These are phyloP conservation scores for Malus asiatica DNA, from an alignment of 306 rosid species.

Conservation along the genomic window DNA sequence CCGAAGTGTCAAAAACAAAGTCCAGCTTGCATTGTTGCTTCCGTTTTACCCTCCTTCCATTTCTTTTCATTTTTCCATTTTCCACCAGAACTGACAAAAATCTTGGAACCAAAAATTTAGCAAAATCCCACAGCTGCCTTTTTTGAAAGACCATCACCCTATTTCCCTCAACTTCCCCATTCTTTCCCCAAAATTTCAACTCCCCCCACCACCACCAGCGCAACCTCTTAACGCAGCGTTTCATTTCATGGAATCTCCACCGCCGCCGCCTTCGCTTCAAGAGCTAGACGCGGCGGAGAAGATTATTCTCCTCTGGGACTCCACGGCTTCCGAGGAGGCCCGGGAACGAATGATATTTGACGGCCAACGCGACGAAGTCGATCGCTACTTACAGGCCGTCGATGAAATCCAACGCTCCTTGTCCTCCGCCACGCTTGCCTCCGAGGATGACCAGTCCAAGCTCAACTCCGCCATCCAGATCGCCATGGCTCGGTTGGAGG, in stretches of 20 bases:
- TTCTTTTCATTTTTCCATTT: not conserved
- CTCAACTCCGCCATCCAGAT: constrained; percentile 74
- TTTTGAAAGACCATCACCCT: not conserved
- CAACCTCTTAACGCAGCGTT: not conserved
- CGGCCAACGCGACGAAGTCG: constrained; percentile 61
- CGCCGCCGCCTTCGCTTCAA: constrained; percentile 21
- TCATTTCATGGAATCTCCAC: constrained; percentile 8
- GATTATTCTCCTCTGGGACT: constrained; percentile 87
- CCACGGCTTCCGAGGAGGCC: constrained; percentile 79
- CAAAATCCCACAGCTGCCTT: not conserved
- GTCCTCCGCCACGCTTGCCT: constrained; percentile 42
- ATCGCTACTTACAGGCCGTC: constrained; percentile 77
- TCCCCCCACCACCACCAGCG: not conserved
- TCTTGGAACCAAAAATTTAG: not conserved
- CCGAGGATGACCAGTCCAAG: constrained; percentile 40
- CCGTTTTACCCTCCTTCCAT: too few relatives aligned
- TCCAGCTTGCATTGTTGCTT: not conserved
- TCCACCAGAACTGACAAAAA: not conserved
- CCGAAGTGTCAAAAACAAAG: not conserved
- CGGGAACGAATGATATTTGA: constrained; percentile 79
- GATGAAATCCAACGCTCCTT: constrained; percentile 88
- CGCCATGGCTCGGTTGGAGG: constrained; percentile 98
- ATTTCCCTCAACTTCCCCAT: not conserved
- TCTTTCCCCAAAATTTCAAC: not conserved
- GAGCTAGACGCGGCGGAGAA: constrained; percentile 63